Evolutionary conservation across 306 rosid species (phyloP), one percentile per base, ranked within the genome.

Genomic region (Fragaria vesca): DNA sequence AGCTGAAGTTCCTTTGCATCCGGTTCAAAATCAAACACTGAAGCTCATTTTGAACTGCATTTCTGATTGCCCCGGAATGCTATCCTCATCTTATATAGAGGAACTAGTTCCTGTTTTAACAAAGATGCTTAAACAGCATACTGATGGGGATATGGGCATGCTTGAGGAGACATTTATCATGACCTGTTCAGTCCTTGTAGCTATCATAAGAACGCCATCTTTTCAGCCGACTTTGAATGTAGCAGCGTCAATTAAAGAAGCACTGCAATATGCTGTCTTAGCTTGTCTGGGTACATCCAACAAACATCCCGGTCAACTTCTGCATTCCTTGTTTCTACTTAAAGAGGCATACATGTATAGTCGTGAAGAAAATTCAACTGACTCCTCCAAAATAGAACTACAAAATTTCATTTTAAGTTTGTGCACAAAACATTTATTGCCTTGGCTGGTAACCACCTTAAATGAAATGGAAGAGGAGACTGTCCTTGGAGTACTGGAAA

Each of bases 1-100:
- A 61, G 91, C 97, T 69, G 97, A 88, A 73, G 84, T 93, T 83
- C 99, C 97, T 69, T 87, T 92, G 77, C 97, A 95, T 78, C 96
- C 97, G 18, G 97, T 66, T 85, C 97, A 95, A 71, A 77, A 76
- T 26, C 89, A 84, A 84, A 92, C 97, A 17, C 86, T 91, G 73
- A 86, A 86, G 81, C 97, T 93, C 76, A 86, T 93, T 77, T 81
- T 74, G 84, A 85, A 81, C 75, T 92, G 97, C 80, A 75, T 92
- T 83, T 89, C 97, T 76, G 92, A 87, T 79, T 95, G 87, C 70
- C 98, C 97, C 26, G 96, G 98, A 87, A 76, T 89, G 67, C 74
- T 88, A 70, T 87, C 97, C 43, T 76, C 87, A 80, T 88, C 89
- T 83, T 92, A 91, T 80, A 47, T 89, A 73, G 86, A 90, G 84